Evolutionary conservation across 2,329 filamentous ascomycete genomes (phyloP).

Genomic region (Cercospora sp.): DNA sequence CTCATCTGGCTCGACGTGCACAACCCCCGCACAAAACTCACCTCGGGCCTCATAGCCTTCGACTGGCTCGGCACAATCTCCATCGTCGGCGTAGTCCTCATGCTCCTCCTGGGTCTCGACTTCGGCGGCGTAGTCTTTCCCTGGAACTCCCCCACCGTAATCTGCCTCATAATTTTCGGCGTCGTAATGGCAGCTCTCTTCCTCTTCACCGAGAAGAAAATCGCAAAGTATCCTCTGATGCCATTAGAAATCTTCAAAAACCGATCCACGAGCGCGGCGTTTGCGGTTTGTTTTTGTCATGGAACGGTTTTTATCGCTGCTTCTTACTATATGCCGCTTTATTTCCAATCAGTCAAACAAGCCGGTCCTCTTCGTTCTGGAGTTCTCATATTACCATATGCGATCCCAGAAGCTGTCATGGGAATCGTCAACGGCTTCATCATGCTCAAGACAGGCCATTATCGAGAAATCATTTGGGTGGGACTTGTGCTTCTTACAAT

Average conservation of each 20-base stretch:
- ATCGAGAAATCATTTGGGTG: constrained; percentile 49
- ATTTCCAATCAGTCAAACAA: constrained; percentile 67
- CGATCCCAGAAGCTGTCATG: constrained; percentile 45
- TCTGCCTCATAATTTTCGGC: constrained; percentile 57
- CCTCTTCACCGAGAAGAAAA: constrained; percentile 61
- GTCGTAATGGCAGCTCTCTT: constrained; percentile 53
- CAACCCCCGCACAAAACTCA: constrained; percentile 54
- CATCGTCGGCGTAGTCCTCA: constrained; percentile 53
- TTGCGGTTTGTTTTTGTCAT: constrained; percentile 53
- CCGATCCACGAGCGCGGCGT: constrained; percentile 57
- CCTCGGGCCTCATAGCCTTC: constrained; percentile 52
- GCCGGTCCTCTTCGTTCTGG: constrained; percentile 62
- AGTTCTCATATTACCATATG: constrained; percentile 63
- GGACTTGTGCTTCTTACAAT: constrained; percentile 47
- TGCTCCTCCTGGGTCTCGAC: constrained; percentile 56
- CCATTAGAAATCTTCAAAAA: constrained; percentile 62
- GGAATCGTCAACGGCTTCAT: constrained; percentile 51
- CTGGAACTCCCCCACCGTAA: constrained; percentile 57
- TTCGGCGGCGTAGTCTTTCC: constrained; percentile 56
- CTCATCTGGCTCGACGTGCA: constrained; percentile 57
- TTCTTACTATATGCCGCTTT: constrained; percentile 72
- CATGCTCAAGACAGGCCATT: constrained; percentile 54
- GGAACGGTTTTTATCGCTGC: constrained; percentile 61
- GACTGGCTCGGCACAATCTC: constrained; percentile 57
- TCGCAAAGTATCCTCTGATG: constrained; percentile 68